A percentile compares a stretch with the other conserved stretches of the same genome.
These are phyloP conservation scores for Pythium scleroteichum DNA, from an alignment of 352 stramenopile genomes.

Conservation along the genomic window DNA sequence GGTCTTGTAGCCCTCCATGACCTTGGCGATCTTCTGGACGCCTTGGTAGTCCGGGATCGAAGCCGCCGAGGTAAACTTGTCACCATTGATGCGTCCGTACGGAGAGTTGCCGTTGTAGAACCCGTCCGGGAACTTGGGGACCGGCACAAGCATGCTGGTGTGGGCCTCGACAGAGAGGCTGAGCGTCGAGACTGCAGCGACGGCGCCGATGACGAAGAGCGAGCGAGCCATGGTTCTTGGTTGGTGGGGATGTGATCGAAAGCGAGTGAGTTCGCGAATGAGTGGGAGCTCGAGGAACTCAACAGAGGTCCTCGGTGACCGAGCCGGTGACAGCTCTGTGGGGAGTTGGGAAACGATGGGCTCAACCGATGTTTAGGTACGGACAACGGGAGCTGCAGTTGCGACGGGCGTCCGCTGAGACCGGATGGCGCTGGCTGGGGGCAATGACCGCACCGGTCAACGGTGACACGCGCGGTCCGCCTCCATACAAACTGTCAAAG, in stretches of 20 bases:
- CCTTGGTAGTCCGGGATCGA: slow-evolving; percentile 12
- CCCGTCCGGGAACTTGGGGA: slow-evolving; percentile 11
- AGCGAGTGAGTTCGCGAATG: neutral
- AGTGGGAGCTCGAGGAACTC: neutral
- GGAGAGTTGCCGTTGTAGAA: slow-evolving; percentile 29
- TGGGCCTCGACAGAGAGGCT: slow-evolving; percentile 14
- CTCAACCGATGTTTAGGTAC: too few species aligned
- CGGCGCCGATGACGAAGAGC: neutral
- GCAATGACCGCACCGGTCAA: too few species aligned
- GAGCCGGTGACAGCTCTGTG: too few species aligned
- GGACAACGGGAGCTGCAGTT: too few species aligned
- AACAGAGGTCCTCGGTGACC: neutral
- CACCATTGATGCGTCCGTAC: slow-evolving; percentile 16
- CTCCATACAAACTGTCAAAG: too few species aligned
- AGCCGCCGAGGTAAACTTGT: neutral
- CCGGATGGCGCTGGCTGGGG: too few species aligned
- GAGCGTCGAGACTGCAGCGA: neutral
- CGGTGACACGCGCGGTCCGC: too few species aligned
- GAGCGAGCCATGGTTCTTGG: neutral
- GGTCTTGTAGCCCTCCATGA: slow-evolving; percentile 11
- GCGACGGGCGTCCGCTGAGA: too few species aligned
- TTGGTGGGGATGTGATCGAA: neutral
- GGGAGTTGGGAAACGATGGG: too few species aligned
- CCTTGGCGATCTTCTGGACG: slow-evolving; percentile 17
- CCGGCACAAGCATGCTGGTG: slow-evolving; percentile 20